Evolutionary conservation across 805 yeast species (phyloP), one percentile per base, ranked within the genome.

Genomic region (Yamadazyma sp.): DNA sequence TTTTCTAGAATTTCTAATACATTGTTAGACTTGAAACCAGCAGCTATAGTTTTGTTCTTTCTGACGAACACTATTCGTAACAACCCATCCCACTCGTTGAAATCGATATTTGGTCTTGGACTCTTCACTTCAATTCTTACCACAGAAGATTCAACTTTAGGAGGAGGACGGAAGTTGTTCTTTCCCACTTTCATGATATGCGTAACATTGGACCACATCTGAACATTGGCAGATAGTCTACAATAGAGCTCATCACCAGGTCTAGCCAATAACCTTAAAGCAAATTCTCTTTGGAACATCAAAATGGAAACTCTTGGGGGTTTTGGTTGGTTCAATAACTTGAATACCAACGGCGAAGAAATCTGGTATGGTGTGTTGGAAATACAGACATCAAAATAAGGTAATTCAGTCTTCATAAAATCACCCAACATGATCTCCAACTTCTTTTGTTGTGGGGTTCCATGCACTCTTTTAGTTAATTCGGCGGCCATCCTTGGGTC

Each of bases 401-500:
- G 98, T 39, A 93, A 67, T 32, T 93, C 97, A 2, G 95, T 80
- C 64, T 93, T 93, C 80, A 93, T 91, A 60, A 89, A 90, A 65
- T 93, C 99, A 13, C 99, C 99, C 47, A 93, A 72, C 54, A 91
- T 66, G 42, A 93, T 88, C 46, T 93, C 98, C 39, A 93, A 71
- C 59, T 89, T 90, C 64, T 87, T 88, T 60, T 89, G 93, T 39
- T 77, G 83, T 1, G 96, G 90, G n/a, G 95, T 91, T 9, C 97
- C 97, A 54, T 88, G 96, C 11, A 93, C 98, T 70, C 99, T 82
- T 61, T 93, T 93, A 8, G 97, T 88, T 53, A 93, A 72, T 63
- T 93, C 99, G 0, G 98, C 98, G 2, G 98, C 99, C 99, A 93
- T 93, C 67, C 97, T 74, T n/a, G 99, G 99, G 66, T 93, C 99